A percentile compares a stretch with the other conserved stretches of the same genome.
Conservation (phyloP, 495 filamentous ascomycete species). For the Bombardia bombarda region DNA sequence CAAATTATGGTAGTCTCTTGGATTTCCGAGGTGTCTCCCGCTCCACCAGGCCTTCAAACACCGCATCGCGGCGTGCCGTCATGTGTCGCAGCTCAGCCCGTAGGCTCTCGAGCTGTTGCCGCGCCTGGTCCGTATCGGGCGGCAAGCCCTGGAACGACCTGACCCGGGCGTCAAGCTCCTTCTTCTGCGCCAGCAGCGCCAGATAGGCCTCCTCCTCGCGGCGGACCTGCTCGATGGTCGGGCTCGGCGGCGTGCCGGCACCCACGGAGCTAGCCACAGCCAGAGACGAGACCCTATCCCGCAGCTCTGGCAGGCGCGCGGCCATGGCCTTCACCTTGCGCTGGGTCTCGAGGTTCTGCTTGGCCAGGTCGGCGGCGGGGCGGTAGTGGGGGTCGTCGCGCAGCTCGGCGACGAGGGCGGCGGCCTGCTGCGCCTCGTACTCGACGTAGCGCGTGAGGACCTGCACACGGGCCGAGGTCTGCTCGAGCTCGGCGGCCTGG, state of each 20-base stretch:
- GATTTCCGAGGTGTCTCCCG: slow-evolving; percentile 41
- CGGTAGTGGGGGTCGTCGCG: slow-evolving; percentile 39
- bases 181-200: slow-evolving; percentile 40
- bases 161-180: slow-evolving; percentile 50
- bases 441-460: slow-evolving; percentile 27
- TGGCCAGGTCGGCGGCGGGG: slow-evolving; percentile 41
- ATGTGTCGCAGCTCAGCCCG: slow-evolving; percentile 52
- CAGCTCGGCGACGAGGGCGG: slow-evolving; percentile 18
- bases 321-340: slow-evolving; percentile 50
- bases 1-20: slow-evolving; percentile 1
- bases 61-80: slow-evolving; percentile 51
- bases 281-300: slow-evolving; percentile 31
- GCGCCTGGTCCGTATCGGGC: slow-evolving; percentile 57
- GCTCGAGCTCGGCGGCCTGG: slow-evolving; percentile 29
- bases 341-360: slow-evolving; percentile 54
- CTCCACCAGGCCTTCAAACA: slow-evolving; percentile 58
- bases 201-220: slow-evolving; percentile 46
- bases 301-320: slow-evolving; percentile 48
- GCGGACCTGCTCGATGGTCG: slow-evolving; percentile 40
- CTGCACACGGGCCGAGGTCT: slow-evolving; percentile 32
- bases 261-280: slow-evolving; percentile 15
- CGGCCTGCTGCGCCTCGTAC: slow-evolving; percentile 15
- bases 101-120: slow-evolving; percentile 55
- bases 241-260: slow-evolving; percentile 4
- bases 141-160: slow-evolving; percentile 60